phyloP scores from a whole-genome alignment of 768 basidiomycete genomes.

The Lactarius tabidus region DNA sequence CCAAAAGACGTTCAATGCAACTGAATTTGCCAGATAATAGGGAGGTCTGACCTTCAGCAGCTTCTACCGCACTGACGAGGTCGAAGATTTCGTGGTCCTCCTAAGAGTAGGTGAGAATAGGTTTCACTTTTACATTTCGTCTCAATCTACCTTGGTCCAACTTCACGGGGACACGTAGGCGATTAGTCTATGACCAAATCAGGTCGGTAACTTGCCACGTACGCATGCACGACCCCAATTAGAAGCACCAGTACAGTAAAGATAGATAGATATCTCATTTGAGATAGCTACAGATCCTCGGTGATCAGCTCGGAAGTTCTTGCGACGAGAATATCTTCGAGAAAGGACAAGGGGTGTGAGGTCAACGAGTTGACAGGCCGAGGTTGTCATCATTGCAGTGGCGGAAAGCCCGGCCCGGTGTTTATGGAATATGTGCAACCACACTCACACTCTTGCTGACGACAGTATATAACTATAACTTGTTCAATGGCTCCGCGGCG shows the following conservation, averaged over 20 bases:
- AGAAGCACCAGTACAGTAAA: conserved; percentile 50
- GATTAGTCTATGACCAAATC: neutral
- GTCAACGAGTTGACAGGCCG: neutral
- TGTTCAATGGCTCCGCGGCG: conserved; percentile 53
- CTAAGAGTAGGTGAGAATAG: conserved; percentile 34
- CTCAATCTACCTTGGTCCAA: conserved; percentile 61
- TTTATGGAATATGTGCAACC: neutral
- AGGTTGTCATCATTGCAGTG: neutral
- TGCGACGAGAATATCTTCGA: conserved; percentile 19
- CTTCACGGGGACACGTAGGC: conserved; percentile 33
- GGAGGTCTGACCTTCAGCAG: conserved; percentile 59
- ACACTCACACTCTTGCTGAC: no score
- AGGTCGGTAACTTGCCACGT: conserved; percentile 33
- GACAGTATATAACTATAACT: no score
- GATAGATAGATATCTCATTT: conserved; percentile 51
- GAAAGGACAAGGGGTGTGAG: neutral
- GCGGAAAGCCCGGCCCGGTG: conserved; percentile 6
- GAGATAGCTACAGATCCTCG: neutral
- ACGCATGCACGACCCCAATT: conserved; percentile 55
- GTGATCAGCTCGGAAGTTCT: neutral
- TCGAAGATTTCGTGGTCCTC: conserved; percentile 98
- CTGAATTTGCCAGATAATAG: neutral
- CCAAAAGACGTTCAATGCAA: neutral
- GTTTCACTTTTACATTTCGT: neutral
- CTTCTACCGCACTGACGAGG: conserved; percentile 76